These are phyloP conservation scores for Saccharomyces jurei DNA, from an alignment of 805 yeast genomes.

Conservation along the genomic window DNA sequence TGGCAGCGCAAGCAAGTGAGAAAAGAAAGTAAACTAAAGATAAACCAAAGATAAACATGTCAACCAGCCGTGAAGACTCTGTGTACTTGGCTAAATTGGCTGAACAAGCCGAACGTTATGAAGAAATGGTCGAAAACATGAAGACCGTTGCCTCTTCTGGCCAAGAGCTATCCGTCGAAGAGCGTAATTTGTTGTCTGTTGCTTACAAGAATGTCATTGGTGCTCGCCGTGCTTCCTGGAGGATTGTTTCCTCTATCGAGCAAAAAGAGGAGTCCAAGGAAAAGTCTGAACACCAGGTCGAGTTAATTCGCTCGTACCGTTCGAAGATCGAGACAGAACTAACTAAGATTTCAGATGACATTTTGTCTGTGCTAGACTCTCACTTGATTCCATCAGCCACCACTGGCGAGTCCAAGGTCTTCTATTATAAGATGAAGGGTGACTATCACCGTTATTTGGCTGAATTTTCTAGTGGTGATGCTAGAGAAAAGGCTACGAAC, in stretches of 20 bases:
- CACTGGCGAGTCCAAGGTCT: slow-evolving; percentile 95
- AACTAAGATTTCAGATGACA: slow-evolving; percentile 89
- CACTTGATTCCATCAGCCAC: slow-evolving; percentile 91
- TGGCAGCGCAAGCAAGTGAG: not conserved
- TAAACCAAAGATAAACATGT: slow-evolving; percentile 34
- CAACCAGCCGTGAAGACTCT: slow-evolving; percentile 92
- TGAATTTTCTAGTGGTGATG: slow-evolving; percentile 87
- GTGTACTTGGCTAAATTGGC: slow-evolving; percentile 97
- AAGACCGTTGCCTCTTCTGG: slow-evolving; percentile 94
- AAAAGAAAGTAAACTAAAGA: not conserved
- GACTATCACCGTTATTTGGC: slow-evolving; percentile 98
- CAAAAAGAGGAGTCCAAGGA: slow-evolving; percentile 97
- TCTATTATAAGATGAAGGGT: slow-evolving; percentile 99
- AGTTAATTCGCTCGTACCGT: slow-evolving; percentile 88
- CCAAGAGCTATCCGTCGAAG: slow-evolving; percentile 93
- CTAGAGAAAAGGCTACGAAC: slow-evolving; percentile 87
- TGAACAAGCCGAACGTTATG: slow-evolving; percentile 99
- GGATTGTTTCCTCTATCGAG: slow-evolving; percentile 95
- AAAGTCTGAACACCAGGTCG: slow-evolving; percentile 72
- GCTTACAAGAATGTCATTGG: slow-evolving; percentile 98
- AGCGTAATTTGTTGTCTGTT: slow-evolving; percentile 92
- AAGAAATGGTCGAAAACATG: slow-evolving; percentile 98
- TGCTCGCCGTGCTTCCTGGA: slow-evolving; percentile 99
- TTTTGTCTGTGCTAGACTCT: slow-evolving; percentile 75
- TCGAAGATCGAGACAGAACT: slow-evolving; percentile 89